Base-by-base conservation (phyloP, 1,284 basidiomycete species). In the Ustilago trichophora region DNA sequence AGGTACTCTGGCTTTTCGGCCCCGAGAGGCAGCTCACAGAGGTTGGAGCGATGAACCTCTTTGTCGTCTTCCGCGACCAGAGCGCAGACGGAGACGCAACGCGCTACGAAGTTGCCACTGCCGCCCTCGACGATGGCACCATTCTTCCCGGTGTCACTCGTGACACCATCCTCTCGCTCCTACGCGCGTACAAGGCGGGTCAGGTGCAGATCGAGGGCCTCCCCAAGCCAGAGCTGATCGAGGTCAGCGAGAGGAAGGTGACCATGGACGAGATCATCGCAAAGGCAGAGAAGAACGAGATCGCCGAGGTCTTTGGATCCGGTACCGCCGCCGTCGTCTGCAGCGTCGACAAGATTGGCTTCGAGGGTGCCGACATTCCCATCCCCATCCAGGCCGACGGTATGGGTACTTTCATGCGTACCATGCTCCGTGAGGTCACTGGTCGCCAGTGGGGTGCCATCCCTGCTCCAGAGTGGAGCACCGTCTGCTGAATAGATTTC, bases 131-230 rank as follows among this genome's bases (percentile, higher is more conserved):
- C 18, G 69, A 91, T 75, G 93, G 93, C 49, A 90, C 60, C 35
- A 93, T 98, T 77, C 88, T 98, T n/a, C 93, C 95, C n/a, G 95
- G 95, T 64, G 90, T 98, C 22, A 97, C 93, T 4, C 90, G 95
- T 65, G 93, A 97, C 83, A 57, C 60, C 8, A 89, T 95, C 34
- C 87, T 98, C 36, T 78, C 86, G 9, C 88, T 98, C 44, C 46
- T 65, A 6, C 48, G 54, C 35, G 87, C 87, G 9, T 93, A 97
- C 80, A 80, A 84, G 3, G 82, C 83, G 2, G 85, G 87, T 2
- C 88, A 90, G 44, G 80, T 86, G 1, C 56, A 78, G 15, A 44
- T 75, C 33, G 48, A 69, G 16, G 72, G 72, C 10, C 48, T 75
- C 13, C 69, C 69, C 21, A 51, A 41, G 16, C 70, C 62, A 2